Conservation (phyloP, 1,284 basidiomycete genomes). For the Microbotryum silenes-acaulis region DNA sequence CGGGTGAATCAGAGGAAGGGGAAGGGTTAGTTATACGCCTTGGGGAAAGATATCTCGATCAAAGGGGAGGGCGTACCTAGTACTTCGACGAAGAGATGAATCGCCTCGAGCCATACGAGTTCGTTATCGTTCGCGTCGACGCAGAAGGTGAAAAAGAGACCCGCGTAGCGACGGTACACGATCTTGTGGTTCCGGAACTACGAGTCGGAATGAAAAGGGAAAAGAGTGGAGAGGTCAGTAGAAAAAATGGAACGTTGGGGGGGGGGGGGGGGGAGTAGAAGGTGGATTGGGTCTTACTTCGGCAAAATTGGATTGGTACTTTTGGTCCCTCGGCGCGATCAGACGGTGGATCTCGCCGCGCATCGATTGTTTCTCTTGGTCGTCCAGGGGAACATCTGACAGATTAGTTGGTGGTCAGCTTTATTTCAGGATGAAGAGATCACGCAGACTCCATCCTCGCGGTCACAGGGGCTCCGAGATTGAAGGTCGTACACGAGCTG, state of each 20-base stretch:
- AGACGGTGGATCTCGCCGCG: constrained; percentile 91
- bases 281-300: constrained; percentile 55
- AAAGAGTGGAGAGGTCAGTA: no score
- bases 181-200: constrained; percentile 94
- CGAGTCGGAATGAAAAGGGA: no score
- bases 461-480: not conserved
- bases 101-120: constrained; percentile 90
- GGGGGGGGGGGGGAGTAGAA: no score
- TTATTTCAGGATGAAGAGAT: not conserved
- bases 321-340: constrained; percentile 94
- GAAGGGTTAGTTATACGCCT: not conserved
- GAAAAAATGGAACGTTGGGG: no score
- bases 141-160: constrained; percentile 95
- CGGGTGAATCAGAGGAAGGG: not conserved
- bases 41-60: not conserved
- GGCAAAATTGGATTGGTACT: constrained; percentile 98
- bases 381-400: constrained; percentile 54
- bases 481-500: not conserved
- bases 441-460: not conserved
- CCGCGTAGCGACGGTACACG: constrained; percentile 90
- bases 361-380: constrained; percentile 90
- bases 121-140: constrained; percentile 98
- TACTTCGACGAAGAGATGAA: constrained; percentile 97
- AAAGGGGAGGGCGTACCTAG: constrained; percentile 53
- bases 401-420: no score